Base-by-base conservation (phyloP, 2,329 filamentous ascomycete species). In the Colletotrichum godetiae region DNA sequence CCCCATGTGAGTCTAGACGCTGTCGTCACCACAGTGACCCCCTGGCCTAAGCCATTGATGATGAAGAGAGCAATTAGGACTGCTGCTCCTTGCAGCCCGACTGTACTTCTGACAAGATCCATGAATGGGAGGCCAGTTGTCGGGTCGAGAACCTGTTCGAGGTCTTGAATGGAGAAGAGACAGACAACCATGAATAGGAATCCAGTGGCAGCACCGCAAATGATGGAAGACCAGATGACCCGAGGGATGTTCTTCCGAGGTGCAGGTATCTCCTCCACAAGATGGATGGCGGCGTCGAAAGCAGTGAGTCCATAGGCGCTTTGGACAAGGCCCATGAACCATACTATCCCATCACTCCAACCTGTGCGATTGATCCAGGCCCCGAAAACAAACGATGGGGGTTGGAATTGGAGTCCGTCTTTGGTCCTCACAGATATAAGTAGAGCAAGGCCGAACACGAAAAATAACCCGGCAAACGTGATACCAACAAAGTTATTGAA, bases 221-320 rank as follows among this genome's bases (percentile, higher is more conserved):
- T 46, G 15, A 46, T 46, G 15, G 42, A 46, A 2, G n/a, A n/a
- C 42, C 42, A 19, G 4, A 46, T 46, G 5, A 19, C 42, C 19
- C 42, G 19, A 6, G 19, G 19, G 42, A 46, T 86, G 68, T 88
- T 89, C 46, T 80, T 85, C 35, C 87, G 80, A 1, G 88, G 88
- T 4, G 82, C 80, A 1, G 88, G 88, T 1, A 90, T 88, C 76
- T 90, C 88, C 75, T 90, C 88, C 2, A 88, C 86, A 82, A 90
- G 86, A 77, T 91, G 89, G 49, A 90, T 89, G 42, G 89, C 88
- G 0, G 88, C 87, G 76, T 91, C 89, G 74, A 90, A 90, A 1
- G 88, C 88, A 0, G 87, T 89, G 19, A 89, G 79, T 2, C 87
- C 88, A 67, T 90, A 90, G 0, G 88, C 88, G 1, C 87, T 86